These are phyloP conservation scores for Sphenostylis stenocarpa DNA, from an alignment of 306 rosid species.

Conservation along the genomic window DNA sequence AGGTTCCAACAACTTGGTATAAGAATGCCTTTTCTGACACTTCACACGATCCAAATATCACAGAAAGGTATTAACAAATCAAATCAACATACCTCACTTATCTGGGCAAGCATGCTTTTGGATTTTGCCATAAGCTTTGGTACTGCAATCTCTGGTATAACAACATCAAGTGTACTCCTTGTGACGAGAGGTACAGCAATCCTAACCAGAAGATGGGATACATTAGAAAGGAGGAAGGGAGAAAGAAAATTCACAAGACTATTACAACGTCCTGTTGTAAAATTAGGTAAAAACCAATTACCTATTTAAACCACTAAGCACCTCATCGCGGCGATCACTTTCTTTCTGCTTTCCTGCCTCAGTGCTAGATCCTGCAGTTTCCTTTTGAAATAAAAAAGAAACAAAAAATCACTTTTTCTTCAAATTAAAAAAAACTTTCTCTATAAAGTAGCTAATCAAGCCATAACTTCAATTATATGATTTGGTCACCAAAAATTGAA, in stretches of 20 bases:
- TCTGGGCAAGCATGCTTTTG: constrained; percentile 90
- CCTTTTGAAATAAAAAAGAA: constrained; percentile 44
- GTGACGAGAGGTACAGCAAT: constrained; percentile 87
- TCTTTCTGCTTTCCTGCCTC: constrained; percentile 69
- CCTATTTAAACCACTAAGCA: constrained; percentile 74
- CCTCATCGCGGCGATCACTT: constrained; percentile 69
- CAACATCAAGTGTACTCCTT: constrained; percentile 93
- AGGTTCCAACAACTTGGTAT: constrained; percentile 5
- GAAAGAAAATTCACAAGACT: not conserved
- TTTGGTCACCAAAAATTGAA: not conserved
- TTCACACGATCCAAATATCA: constrained; percentile 18
- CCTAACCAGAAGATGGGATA: constrained; percentile 39
- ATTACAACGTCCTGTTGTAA: constrained; percentile 4
- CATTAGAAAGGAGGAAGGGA: constrained; percentile 16
- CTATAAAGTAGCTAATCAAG: constrained; percentile 2
- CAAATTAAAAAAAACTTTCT: constrained; percentile 23
- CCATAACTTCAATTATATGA: not conserved
- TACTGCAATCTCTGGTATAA: constrained; percentile 86
- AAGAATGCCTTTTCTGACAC: not conserved
- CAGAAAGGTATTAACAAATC: constrained; percentile 16
- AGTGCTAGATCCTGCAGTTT: constrained; percentile 54
- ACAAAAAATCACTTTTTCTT: not conserved
- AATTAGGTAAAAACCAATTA: constrained; percentile 31
- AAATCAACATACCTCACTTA: constrained; percentile 76
- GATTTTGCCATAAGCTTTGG: constrained; percentile 87